Conservation (phyloP, 306 rosid species). For the Alnus rubra region DNA sequence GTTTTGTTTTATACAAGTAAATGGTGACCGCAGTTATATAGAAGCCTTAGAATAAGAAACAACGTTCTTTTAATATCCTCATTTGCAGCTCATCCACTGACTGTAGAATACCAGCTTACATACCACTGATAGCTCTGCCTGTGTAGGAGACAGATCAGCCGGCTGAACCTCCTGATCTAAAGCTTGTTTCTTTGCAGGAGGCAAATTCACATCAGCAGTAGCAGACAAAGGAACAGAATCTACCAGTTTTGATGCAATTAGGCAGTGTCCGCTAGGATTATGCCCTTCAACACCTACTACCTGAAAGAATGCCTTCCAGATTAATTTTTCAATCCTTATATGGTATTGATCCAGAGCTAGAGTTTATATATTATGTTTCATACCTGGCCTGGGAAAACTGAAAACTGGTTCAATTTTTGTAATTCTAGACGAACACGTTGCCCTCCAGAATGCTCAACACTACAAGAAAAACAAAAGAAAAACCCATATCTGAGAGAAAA, state of each 20-base stretch:
- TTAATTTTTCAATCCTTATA: conserved; percentile 22
- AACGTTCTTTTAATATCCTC: neutral
- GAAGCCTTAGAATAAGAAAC: neutral
- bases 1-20: neutral
- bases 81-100: conserved; percentile 18
- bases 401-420: conserved; percentile 62
- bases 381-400: conserved; percentile 98
- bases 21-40: neutral
- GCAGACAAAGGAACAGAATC: conserved; percentile 56
- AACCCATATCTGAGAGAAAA: conserved; percentile 25
- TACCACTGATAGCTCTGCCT: conserved; percentile 73
- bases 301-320: conserved; percentile 46
- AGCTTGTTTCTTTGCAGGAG: conserved; percentile 77
- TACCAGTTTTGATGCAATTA: conserved; percentile 78
- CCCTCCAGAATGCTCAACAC: conserved; percentile 86
- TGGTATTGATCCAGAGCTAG: conserved; percentile 13
- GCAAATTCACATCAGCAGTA: conserved; percentile 48
- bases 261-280: conserved; percentile 97
- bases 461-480: conserved; percentile 34
- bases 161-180: conserved; percentile 55
- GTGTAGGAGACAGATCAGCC: conserved; percentile 33
- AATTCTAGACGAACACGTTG: conserved; percentile 86
- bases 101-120: conserved; percentile 18
- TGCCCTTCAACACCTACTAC: conserved; percentile 87
- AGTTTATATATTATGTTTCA: conserved; percentile 20